These are phyloP conservation scores for Boletus vermiculosoides DNA, from an alignment of 768 basidiomycete genomes.

Conservation along the genomic window DNA sequence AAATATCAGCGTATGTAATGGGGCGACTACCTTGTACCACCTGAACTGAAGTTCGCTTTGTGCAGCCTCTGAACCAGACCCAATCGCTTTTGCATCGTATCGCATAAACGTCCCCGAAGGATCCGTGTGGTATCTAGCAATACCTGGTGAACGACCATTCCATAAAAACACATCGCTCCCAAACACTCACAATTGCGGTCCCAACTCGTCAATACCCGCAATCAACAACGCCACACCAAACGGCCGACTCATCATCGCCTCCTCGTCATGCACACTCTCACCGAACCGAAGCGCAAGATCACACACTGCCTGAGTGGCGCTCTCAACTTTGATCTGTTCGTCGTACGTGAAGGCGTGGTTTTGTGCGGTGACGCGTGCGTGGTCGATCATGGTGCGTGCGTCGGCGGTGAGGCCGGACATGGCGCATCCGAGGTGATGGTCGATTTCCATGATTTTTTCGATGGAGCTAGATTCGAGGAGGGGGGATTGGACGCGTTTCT, in stretches of 20 bases:
- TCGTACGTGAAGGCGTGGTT: slow-evolving; percentile 97
- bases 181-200: slow-evolving; percentile 86
- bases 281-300: slow-evolving; percentile 96
- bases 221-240: slow-evolving; percentile 98
- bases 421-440: slow-evolving; percentile 92
- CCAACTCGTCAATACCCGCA: slow-evolving; percentile 95
- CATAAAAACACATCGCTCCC: neutral
- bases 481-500: slow-evolving; percentile 97
- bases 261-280: slow-evolving; percentile 98
- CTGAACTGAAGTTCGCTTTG: slow-evolving; percentile 97
- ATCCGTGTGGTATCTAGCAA: slow-evolving; percentile 88
- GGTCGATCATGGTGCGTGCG: slow-evolving; percentile 99
- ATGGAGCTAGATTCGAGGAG: slow-evolving; percentile 93
- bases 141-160: slow-evolving; percentile 4
- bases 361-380: slow-evolving; percentile 94
- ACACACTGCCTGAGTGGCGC: slow-evolving; percentile 96
- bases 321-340: slow-evolving; percentile 96
- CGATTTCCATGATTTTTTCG: slow-evolving; percentile 99
- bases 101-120: slow-evolving; percentile 97
- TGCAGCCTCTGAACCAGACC: slow-evolving; percentile 96
- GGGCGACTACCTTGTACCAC: slow-evolving; percentile 77
- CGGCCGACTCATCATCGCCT: slow-evolving; percentile 98
- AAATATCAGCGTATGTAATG: neutral
- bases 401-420: slow-evolving; percentile 98
- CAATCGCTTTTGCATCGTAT: slow-evolving; percentile 98